phyloP scores from a whole-genome alignment of 441 rosid genomes.

The Flueggea neowawraea region DNA sequence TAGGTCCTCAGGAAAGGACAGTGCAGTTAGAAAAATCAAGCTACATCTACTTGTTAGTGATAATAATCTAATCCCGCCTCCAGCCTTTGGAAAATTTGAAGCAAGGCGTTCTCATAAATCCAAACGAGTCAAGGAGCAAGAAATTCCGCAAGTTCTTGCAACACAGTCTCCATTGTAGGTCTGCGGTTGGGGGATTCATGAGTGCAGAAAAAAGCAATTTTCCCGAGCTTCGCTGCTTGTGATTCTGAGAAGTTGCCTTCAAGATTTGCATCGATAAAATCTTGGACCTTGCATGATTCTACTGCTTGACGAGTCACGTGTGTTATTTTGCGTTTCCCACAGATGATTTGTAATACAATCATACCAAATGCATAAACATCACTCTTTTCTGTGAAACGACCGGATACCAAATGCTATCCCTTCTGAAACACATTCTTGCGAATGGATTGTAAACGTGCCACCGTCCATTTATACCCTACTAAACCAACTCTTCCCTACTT shows the following conservation, averaged over 20 bases:
- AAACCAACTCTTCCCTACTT: too few relatives aligned
- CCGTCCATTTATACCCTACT: too few relatives aligned
- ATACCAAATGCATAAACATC: slow-evolving; percentile 88
- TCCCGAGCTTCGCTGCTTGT: slow-evolving; percentile 62
- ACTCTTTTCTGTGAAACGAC: slow-evolving; percentile 89
- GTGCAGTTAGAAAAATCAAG: too few relatives aligned
- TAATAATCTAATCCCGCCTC: slow-evolving; percentile 15
- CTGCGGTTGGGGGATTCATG: slow-evolving; percentile 67
- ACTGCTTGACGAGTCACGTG: slow-evolving; percentile 43
- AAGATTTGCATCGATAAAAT: slow-evolving; percentile 66
- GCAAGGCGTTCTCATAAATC: slow-evolving; percentile 5
- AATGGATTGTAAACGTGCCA: too few relatives aligned
- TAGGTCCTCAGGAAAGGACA: too few relatives aligned
- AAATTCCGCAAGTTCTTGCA: slow-evolving; percentile 47
- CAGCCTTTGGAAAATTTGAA: slow-evolving; percentile 24
- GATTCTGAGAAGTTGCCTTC: slow-evolving; percentile 44
- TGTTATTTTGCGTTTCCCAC: slow-evolving; percentile 63
- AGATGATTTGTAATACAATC: slow-evolving; percentile 66
- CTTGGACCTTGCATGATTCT: slow-evolving; percentile 46
- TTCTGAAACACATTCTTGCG: too few relatives aligned
- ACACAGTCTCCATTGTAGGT: slow-evolving; percentile 62
- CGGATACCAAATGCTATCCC: too few relatives aligned
- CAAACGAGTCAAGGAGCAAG: slow-evolving; percentile 9
- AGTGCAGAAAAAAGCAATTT: slow-evolving; percentile 67
- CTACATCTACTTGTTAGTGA: slow-evolving; percentile 14